phyloP scores from a whole-genome alignment of 768 basidiomycete genomes.

The Suillus clintonianus region DNA sequence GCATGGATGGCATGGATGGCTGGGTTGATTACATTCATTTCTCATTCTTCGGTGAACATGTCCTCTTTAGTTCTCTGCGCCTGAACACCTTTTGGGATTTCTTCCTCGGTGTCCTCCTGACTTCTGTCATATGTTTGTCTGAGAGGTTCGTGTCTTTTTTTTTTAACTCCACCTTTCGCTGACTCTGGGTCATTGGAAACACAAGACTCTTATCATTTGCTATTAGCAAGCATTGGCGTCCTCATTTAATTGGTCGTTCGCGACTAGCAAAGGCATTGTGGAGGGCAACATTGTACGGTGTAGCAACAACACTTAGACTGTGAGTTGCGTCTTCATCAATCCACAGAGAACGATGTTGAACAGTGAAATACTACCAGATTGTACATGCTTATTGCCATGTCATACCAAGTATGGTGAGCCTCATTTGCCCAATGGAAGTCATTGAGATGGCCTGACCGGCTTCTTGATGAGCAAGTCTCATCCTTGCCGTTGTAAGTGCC shows the following conservation, averaged over 20 bases:
- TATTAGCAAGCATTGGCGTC: constrained; percentile 50
- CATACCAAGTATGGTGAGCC: constrained; percentile 67
- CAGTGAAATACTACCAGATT: constrained; percentile 37
- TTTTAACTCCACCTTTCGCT: background rate
- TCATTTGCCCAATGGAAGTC: background rate
- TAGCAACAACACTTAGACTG: constrained; percentile 63
- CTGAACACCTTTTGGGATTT: constrained; percentile 54
- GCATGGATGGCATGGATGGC: constrained; percentile 36
- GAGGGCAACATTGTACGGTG: constrained; percentile 56
- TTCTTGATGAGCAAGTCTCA: background rate
- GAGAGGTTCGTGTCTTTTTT: constrained; percentile 51
- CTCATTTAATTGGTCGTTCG: constrained; percentile 41
- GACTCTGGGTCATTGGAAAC: constrained; percentile 4
- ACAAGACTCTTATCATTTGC: constrained; percentile 52
- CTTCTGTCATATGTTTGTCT: constrained; percentile 46
- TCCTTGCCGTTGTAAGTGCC: background rate
- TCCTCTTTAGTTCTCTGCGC: constrained; percentile 41
- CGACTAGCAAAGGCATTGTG: constrained; percentile 50
- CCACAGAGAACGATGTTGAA: background rate
- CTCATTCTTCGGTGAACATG: constrained; percentile 45
- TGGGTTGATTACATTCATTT: constrained; percentile 51
- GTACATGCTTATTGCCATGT: constrained; percentile 78
- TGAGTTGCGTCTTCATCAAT: constrained; percentile 34
- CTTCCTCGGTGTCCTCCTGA: constrained; percentile 45
- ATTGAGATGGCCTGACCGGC: background rate